phyloP scores from a whole-genome alignment of 2,329 filamentous ascomycete genomes.

The Pseudocercospora eumusae region DNA sequence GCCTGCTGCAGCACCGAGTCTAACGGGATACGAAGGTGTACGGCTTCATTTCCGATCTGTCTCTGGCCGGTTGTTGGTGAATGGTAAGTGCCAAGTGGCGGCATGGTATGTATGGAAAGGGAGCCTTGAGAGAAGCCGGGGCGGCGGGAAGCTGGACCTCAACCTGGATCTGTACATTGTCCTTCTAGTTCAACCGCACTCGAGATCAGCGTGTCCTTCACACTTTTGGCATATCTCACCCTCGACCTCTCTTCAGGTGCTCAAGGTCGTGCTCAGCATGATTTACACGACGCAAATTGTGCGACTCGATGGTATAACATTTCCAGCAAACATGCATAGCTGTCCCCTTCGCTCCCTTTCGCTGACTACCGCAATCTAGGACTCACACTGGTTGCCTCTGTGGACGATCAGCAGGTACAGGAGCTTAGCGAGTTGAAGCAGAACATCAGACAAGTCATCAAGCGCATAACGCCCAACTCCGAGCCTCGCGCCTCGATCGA shows the following conservation, averaged over 20 bases:
- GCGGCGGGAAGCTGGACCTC: not conserved
- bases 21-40: not conserved
- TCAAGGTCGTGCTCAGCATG: constrained; percentile 26
- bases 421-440: constrained; percentile 84
- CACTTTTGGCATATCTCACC: not conserved
- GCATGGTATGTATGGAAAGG: not conserved
- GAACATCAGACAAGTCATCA: constrained; percentile 87
- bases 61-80: not conserved
- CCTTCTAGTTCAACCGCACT: constrained; percentile 3
- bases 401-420: constrained; percentile 81
- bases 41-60: not conserved
- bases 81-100: not conserved
- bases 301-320: constrained; percentile 73
- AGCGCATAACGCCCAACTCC: constrained; percentile 82
- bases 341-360: constrained; percentile 6
- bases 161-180: not conserved
- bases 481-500: constrained; percentile 92
- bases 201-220: constrained; percentile 7
- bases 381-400: constrained; percentile 90
- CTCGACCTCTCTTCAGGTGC: not conserved
- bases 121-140: not conserved
- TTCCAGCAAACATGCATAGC: constrained; percentile 7
- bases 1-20: not conserved
- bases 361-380: constrained; percentile 55
- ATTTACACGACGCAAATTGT: constrained; percentile 78